Base-by-base conservation (phyloP, 116 monocot species). In the Phalaenopsis hybrid region DNA sequence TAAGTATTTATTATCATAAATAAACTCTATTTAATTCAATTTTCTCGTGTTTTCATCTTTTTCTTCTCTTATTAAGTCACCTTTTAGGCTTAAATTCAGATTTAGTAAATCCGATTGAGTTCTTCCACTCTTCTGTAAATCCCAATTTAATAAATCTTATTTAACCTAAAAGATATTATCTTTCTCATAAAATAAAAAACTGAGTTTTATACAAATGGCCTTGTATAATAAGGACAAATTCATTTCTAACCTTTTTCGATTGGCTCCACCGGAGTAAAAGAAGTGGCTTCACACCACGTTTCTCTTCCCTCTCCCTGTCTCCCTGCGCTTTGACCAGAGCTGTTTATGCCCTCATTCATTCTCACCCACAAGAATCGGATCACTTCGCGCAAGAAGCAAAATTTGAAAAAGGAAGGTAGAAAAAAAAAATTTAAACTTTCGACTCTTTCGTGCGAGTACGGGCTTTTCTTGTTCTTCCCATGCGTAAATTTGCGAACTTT, bases 341-440 rank as follows among this genome's bases (percentile, higher is more conserved):
- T 63, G 63, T 63, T 23, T 63, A 23, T 63, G n/a, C 63, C 63
- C 63, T 21, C 21, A 20, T 23, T 63, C 63, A 63, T 18, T 63
- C 7, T 63, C 63, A 63, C 20, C 63, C 72, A 72, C 37, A 28
- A 17, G 37, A 72, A 72, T 72, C 72, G 72, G 72, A 72, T 72
- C 72, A 34, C 72, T 34, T 72, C 72, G 17, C 37, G 11, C 12
- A 72, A 72, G 12, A 28, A 72, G 37, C 28, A 17, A 10, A 72
- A 72, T 10, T 31, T 2, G 69, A 31, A 69, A 69, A 37, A 72
- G 18, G 18, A 72, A 72, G 72, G 72, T 72, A 72, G 18, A 34
- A 72, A 16, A 46, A 46, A 4, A 8, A 4, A 4, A 28, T 72
- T 33, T 9, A 9, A 69, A 63, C n/a, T 6, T 4, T 23, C 63